These are phyloP conservation scores for Cordyceps cateniannulata DNA, from an alignment of 2,329 filamentous ascomycete genomes.

Conservation along the genomic window DNA sequence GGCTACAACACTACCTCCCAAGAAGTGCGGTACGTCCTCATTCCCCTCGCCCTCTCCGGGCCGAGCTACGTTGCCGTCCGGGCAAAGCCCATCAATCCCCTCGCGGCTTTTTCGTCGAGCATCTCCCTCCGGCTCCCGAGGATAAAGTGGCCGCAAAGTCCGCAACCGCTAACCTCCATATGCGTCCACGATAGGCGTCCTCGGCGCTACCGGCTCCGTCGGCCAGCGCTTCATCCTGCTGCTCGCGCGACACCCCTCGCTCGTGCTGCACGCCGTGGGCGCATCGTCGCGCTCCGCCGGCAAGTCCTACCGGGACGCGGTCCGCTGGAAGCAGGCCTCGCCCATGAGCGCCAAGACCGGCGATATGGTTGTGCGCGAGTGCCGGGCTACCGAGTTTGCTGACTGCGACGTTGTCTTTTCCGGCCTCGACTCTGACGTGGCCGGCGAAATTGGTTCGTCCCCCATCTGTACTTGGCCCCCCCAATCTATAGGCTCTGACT, in stretches of 20 bases:
- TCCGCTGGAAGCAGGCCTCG: slow-evolving; percentile 86
- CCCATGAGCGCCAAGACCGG: slow-evolving; percentile 70
- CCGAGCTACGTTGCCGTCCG: neutral
- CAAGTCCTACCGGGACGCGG: slow-evolving; percentile 91
- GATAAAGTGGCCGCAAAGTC: neutral
- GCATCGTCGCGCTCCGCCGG: slow-evolving; percentile 84
- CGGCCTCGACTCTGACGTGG: slow-evolving; percentile 86
- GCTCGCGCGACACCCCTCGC: slow-evolving; percentile 78
- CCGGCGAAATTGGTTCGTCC: slow-evolving; percentile 74
- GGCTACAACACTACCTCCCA: slow-evolving; percentile 43
- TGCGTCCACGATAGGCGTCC: slow-evolving; percentile 48
- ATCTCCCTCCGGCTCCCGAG: too few relatives aligned
- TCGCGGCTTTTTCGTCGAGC: too few relatives aligned
- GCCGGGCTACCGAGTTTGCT: slow-evolving; percentile 71
- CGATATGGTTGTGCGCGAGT: slow-evolving; percentile 79
- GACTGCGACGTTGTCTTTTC: slow-evolving; percentile 94
- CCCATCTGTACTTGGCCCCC: neutral
- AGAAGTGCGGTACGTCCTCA: slow-evolving; percentile 49
- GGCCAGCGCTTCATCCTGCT: slow-evolving; percentile 94
- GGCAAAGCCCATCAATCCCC: too few relatives aligned
- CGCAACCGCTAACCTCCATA: neutral
- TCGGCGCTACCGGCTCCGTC: slow-evolving; percentile 89
- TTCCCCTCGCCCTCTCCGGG: neutral
- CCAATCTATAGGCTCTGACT: neutral
- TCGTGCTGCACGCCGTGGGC: slow-evolving; percentile 81